Percentiles rank a stretch among this genome's conserved stretches.
Conservation (phyloP, 202 grass and related monocot species). For the Musa balbisiana region DNA sequence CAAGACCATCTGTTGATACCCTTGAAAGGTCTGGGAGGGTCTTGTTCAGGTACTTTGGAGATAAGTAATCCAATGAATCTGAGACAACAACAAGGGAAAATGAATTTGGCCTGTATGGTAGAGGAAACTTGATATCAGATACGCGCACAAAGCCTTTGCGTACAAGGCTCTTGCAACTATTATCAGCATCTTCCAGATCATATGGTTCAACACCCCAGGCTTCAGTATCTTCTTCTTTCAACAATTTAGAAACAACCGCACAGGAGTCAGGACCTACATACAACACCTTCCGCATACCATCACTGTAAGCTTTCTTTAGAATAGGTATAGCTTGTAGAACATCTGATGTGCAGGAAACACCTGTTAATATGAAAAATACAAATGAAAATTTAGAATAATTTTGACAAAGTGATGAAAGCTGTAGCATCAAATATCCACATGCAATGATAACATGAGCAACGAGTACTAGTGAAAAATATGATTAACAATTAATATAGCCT, state of each 20-base stretch:
- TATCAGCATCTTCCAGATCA: constrained; percentile 88
- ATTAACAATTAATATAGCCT: too few relatives aligned
- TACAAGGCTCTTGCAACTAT: constrained; percentile 89
- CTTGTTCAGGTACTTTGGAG: constrained; percentile 90
- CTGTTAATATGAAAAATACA: constrained; percentile 29
- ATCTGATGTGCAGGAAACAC: constrained; percentile 74
- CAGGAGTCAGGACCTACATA: constrained; percentile 94
- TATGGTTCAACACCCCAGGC: constrained; percentile 94
- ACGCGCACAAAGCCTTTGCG: constrained; percentile 91
- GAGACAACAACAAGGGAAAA: constrained; percentile 93
- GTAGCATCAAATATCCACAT: background rate
- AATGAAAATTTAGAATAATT: background rate
- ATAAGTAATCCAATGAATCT: constrained; percentile 91
- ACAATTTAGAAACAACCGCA: constrained; percentile 74
- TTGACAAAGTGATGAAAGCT: background rate
- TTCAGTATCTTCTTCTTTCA: constrained; percentile 75
- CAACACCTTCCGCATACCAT: constrained; percentile 58
- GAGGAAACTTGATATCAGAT: constrained; percentile 82
- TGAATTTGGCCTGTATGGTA: constrained; percentile 85
- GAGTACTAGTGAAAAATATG: background rate
- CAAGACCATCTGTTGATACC: constrained; percentile 73
- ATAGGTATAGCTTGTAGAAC: constrained; percentile 73
- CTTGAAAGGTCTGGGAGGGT: constrained; percentile 87
- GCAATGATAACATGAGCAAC: background rate
- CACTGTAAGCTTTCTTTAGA: constrained; percentile 90